Percentiles rank a stretch among this genome's conserved stretches.
phyloP scores from a whole-genome alignment of 2,329 filamentous ascomycete species.

The Amylocarpus encephaloides region DNA sequence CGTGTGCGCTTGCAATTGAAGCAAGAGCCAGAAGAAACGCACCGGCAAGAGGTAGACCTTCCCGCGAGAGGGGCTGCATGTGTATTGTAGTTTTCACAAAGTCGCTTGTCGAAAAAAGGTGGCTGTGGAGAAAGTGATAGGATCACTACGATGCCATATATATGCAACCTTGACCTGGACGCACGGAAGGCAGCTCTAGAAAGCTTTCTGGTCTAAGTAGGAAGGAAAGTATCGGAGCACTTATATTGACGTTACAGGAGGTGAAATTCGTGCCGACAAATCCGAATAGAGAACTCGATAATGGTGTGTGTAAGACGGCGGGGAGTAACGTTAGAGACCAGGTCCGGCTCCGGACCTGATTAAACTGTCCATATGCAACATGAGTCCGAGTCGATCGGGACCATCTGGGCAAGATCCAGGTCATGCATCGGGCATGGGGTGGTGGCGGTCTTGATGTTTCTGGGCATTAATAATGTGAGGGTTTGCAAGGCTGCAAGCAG shows the following conservation, averaged over 20 bases:
- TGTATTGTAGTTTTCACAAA: constrained; percentile 1
- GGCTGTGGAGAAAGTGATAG: neutral
- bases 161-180: neutral
- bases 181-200: neutral
- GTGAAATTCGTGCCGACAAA: neutral
- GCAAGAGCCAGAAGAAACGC: constrained; percentile 16
- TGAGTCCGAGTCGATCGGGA: too few relatives aligned
- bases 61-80: constrained; percentile 13
- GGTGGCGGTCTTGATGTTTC: neutral
- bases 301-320: neutral
- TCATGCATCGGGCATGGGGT: neutral
- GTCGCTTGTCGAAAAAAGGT: neutral
- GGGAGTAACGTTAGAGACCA: neutral
- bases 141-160: too few relatives aligned
- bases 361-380: too few relatives aligned
- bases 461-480: constrained; percentile 1
- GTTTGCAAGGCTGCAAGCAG: neutral
- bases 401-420: too few relatives aligned
- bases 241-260: too few relatives aligned
- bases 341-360: neutral
- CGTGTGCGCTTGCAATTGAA: constrained; percentile 19
- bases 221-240: too few relatives aligned
- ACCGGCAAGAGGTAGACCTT: constrained; percentile 6
- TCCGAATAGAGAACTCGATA: neutral
- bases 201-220: neutral